Percentiles rank a stretch among this genome's conserved stretches.
Evolutionary conservation across 2,329 filamentous ascomycete genomes (phyloP).

Genomic region (Fusarium sp.): DNA sequence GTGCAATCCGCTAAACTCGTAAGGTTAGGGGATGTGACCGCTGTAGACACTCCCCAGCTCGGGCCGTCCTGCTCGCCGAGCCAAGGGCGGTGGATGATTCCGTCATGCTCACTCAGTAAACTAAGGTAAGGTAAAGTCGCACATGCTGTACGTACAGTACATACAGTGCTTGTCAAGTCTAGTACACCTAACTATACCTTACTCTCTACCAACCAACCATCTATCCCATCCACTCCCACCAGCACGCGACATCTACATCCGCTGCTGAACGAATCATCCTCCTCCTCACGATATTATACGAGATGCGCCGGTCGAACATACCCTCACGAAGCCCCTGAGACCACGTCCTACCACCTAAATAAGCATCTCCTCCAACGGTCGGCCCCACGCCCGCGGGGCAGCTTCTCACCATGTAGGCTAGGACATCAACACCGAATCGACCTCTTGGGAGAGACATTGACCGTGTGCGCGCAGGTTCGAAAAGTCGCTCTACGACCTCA

Average conservation of each 20-base stretch:
- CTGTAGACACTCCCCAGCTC: conserved; percentile 30
- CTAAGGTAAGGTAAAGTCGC: conserved; percentile 1
- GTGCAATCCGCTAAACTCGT: conserved; percentile 10
- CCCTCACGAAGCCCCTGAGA: conserved; percentile 32
- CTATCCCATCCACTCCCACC: conserved; percentile 1
- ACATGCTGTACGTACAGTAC: neutral
- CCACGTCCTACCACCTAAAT: conserved; percentile 23
- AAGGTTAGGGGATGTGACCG: conserved; percentile 2
- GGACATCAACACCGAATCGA: neutral
- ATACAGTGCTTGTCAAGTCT: neutral
- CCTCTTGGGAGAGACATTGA: conserved; percentile 23
- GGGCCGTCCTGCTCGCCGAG: conserved; percentile 43
- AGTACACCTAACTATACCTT: neutral
- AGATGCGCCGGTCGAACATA: conserved; percentile 32
- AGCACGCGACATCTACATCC: conserved; percentile 20
- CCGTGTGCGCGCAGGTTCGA: conserved; percentile 79
- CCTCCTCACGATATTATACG: conserved; percentile 23
- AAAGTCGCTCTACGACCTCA: conserved; percentile 98
- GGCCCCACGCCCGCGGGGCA: conserved; percentile 45
- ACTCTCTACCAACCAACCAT: conserved; percentile 14
- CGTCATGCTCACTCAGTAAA: conserved; percentile 32
- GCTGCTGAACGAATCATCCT: neutral
- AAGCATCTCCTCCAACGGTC: conserved; percentile 29
- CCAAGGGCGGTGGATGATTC: conserved; percentile 35
- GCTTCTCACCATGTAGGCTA: conserved; percentile 41